Conservation (phyloP, 2,329 filamentous ascomycete genomes). For the Fusarium pilosicola region DNA sequence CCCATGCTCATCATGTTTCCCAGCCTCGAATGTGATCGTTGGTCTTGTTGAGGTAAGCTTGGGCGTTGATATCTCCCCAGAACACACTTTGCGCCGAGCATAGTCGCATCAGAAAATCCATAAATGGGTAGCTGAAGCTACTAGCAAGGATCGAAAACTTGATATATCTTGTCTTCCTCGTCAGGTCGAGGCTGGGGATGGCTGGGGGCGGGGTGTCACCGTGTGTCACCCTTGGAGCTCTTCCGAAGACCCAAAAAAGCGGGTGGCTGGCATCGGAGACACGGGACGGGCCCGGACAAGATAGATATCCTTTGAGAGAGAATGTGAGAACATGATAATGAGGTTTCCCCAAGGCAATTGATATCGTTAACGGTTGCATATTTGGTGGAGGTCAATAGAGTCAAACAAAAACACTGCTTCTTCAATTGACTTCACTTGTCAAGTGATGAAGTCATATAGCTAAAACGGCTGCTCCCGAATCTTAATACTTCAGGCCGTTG, state of each 20-base stretch:
- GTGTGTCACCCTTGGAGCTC: slow-evolving; percentile 22
- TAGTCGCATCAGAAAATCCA: slow-evolving; percentile 11
- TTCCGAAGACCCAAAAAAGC: slow-evolving; percentile 28
- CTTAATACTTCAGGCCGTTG: slow-evolving; percentile 13
- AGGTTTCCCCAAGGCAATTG: background rate
- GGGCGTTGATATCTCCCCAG: slow-evolving; percentile 17
- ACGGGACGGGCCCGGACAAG: slow-evolving; percentile 25
- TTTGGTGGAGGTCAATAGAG: background rate
- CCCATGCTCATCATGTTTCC: slow-evolving; percentile 23
- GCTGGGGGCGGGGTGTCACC: slow-evolving; percentile 35
- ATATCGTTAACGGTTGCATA: background rate
- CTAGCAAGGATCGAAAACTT: slow-evolving; percentile 36
- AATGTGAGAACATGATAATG: slow-evolving; percentile 23
- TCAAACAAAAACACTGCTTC: background rate
- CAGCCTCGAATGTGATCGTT: slow-evolving; percentile 23
- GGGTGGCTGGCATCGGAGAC: slow-evolving; percentile 37
- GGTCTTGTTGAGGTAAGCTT: background rate
- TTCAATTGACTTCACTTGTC: background rate
- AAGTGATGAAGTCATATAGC: slow-evolving; percentile 2
- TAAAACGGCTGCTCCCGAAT: slow-evolving; percentile 12
- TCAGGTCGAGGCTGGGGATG: slow-evolving; percentile 36
- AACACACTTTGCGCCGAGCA: slow-evolving; percentile 22
- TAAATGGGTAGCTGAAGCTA: slow-evolving; percentile 9
- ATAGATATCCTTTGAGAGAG: slow-evolving; percentile 9
- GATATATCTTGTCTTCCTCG: slow-evolving; percentile 25